Evolutionary conservation across 164 flowering plant genomes (phyloP).

Genomic region (Tinospora cordifolia): DNA sequence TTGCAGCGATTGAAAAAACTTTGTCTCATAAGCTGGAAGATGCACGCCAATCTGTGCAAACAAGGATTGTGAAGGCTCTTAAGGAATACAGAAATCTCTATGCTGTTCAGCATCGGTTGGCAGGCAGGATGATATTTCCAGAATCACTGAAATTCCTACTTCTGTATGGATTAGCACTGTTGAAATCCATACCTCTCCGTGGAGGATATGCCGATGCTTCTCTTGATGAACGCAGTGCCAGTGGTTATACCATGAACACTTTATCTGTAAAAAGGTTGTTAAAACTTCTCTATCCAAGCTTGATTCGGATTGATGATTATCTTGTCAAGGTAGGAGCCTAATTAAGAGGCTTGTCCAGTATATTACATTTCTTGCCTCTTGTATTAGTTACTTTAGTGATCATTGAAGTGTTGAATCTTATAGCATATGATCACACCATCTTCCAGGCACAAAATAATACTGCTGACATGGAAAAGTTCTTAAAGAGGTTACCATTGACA

Average conservation of each 20-base stretch:
- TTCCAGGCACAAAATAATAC: slow-evolving; percentile 39
- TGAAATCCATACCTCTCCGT: slow-evolving; percentile 72
- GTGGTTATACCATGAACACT: slow-evolving; percentile 82
- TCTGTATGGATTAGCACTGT: slow-evolving; percentile 71
- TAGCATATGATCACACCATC: slow-evolving; percentile 5
- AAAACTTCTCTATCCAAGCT: slow-evolving; percentile 78
- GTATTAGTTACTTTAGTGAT: not conserved
- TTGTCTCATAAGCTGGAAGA: slow-evolving; percentile 84
- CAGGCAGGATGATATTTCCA: slow-evolving; percentile 86
- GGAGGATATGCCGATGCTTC: slow-evolving; percentile 82
- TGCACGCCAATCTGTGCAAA: slow-evolving; percentile 58
- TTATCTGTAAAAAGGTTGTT: slow-evolving; percentile 67
- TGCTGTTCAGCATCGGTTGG: slow-evolving; percentile 88
- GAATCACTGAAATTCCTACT: slow-evolving; percentile 71
- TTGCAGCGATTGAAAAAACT: slow-evolving; percentile 89
- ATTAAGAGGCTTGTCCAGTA: not conserved
- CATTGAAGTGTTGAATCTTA: not conserved
- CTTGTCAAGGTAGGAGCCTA: slow-evolving; percentile 50
- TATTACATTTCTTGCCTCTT: not conserved
- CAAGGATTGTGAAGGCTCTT: slow-evolving; percentile 71
- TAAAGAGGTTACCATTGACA: slow-evolving; percentile 49
- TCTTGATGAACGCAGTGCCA: slow-evolving; percentile 95
- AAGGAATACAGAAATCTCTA: slow-evolving; percentile 90
- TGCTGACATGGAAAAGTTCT: slow-evolving; percentile 33
- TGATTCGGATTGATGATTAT: slow-evolving; percentile 72